Percentiles rank a stretch among this genome's conserved stretches.
Evolutionary conservation across 23 red algal species (phyloP).

Genomic region (Gracilariopsis chorda): DNA sequence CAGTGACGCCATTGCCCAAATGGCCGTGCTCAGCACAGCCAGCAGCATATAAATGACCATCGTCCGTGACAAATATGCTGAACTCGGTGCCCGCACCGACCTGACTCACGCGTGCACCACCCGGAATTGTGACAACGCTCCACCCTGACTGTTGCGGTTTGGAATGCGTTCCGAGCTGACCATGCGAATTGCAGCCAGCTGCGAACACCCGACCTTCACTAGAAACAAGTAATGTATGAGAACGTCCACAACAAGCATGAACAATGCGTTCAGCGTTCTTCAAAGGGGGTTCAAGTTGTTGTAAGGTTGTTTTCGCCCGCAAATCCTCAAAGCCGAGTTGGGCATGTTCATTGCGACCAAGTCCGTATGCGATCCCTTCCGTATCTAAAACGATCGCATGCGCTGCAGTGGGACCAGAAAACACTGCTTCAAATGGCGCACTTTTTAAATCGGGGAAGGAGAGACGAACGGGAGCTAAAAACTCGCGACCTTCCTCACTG

Average conservation of each 20-base stretch:
- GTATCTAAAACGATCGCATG: constrained; percentile 32
- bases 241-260: constrained; percentile 19
- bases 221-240: constrained; percentile 33
- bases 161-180: constrained; percentile 40
- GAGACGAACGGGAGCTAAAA: constrained; percentile 14
- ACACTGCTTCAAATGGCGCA: not conserved
- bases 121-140: not conserved
- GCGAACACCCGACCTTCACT: constrained; percentile 29
- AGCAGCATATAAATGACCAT: constrained; percentile 51
- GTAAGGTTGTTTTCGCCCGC: not conserved
- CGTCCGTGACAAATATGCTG: constrained; percentile 19
- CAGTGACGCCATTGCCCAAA: constrained; percentile 60
- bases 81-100: constrained; percentile 50
- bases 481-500: constrained; percentile 11
- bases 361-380: constrained; percentile 36
- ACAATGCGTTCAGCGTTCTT: constrained; percentile 10
- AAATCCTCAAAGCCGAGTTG: constrained; percentile 42
- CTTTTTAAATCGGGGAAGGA: not conserved
- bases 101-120: not conserved
- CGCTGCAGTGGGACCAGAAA: constrained; percentile 32
- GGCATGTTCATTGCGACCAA: constrained; percentile 36
- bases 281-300: not conserved
- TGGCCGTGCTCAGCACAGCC: constrained; percentile 64
- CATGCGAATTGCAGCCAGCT: constrained; percentile 42
- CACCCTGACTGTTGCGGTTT: not conserved